Evolutionary conservation across 495 filamentous ascomycete species (phyloP), one percentile per base, ranked within the genome.

Genomic region (Penicillium arizonense): DNA sequence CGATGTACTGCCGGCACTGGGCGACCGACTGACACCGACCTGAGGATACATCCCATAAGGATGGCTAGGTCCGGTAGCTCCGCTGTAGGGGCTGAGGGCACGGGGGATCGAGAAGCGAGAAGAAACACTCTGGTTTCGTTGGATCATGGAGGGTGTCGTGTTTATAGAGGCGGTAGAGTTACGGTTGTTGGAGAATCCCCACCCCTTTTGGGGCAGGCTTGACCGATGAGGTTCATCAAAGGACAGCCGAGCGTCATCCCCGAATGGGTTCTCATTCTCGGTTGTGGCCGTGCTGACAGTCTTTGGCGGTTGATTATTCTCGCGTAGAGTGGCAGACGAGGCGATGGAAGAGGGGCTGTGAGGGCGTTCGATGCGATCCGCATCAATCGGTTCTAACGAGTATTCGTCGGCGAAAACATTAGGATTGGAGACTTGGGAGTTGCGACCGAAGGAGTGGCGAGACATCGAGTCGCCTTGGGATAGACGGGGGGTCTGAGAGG

Each of bases 1-100:
- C 23, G 83, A 87, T 5, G 77, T 80, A 24, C 84, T 91, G 34
- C 79, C 77, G 28, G 81, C 68, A 65, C 88, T 90, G 4, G 84
- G 70, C 6, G 85, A 83, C 38, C 87, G 82, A 52, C 75, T 70
- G 13, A 80, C 65, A n/a, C 72, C 77, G 39, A 79, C 71, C 59
- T 82, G 79, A 13, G 74, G 70, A 52, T 82, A 82, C 77, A 81
- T 80, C 34, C 62, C 77, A 56, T 82, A 82, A 5, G 79, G 79
- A 61, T 81, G 78, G 44, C 79, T 82, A 16, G 79, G 79, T 14
- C 77, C 78, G 44, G 77, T 82, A 14, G 79, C 75, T 40, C 79
- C 79, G 32, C 69, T 77, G 61, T 82, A 81, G 12, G 77, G 79
- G 40, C 78, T 81, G 21, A 81, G 64, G 24, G 76, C 71, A 43